Evolutionary conservation across 306 rosid genomes (phyloP).

Genomic region (Styphnolobium japonicum): DNA sequence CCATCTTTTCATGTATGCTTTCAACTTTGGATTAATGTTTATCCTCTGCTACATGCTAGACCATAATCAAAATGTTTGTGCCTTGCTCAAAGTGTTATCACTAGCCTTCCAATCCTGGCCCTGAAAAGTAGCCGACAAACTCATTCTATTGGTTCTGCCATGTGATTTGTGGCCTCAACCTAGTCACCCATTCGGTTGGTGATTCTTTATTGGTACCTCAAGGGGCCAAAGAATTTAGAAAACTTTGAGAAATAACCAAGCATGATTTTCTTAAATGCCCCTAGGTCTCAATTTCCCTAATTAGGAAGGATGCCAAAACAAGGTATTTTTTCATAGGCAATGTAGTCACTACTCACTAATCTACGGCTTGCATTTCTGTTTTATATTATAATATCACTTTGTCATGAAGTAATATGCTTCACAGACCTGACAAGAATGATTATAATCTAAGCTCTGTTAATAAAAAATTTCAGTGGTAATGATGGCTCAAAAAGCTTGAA

Average conservation of each 20-base stretch:
- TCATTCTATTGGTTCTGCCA: constrained; percentile 68
- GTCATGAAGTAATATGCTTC: constrained; percentile 35
- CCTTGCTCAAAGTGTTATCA: constrained; percentile 45
- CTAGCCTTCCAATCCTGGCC: constrained; percentile 64
- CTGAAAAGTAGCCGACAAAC: constrained; percentile 90
- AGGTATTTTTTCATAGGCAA: constrained; percentile 39
- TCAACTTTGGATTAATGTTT: constrained; percentile 58
- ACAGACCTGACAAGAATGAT: constrained; percentile 43
- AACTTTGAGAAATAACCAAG: constrained; percentile 36
- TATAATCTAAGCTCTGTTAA: constrained; percentile 47
- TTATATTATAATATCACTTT: neutral
- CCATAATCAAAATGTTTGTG: constrained; percentile 73
- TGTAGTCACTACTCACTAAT: constrained; percentile 40
- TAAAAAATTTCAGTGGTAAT: constrained; percentile 41
- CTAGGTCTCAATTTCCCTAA: constrained; percentile 46
- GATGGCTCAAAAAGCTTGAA: constrained; percentile 51
- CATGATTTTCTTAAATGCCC: constrained; percentile 42
- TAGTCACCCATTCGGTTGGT: constrained; percentile 57
- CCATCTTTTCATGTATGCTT: constrained; percentile 58
- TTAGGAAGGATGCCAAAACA: constrained; percentile 56
- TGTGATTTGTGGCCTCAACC: constrained; percentile 85
- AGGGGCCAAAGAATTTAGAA: constrained; percentile 20
- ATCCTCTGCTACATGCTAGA: constrained; percentile 74
- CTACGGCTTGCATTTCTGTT: constrained; percentile 34
- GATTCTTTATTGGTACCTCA: constrained; percentile 34